Base-by-base conservation (phyloP, 2,329 filamentous ascomycete genomes). In the Zasmidium citrigriseum region DNA sequence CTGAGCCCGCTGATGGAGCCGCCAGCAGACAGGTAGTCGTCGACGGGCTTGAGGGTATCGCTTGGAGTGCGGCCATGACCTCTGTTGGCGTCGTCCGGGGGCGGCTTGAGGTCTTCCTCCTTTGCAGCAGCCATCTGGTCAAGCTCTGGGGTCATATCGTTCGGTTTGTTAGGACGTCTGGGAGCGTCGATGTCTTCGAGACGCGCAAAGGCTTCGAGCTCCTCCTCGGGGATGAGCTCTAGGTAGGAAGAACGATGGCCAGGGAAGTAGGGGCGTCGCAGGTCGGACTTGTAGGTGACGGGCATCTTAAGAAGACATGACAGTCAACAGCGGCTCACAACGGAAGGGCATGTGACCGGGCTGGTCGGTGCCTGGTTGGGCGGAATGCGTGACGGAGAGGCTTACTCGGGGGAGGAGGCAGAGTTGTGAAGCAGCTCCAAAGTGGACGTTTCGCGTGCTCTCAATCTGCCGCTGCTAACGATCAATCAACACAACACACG, bases 21-120 rank as follows among this genome's bases (percentile, higher is more conserved):
- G 16, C 60, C 64, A 38, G 66, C 68, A 7, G 84, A 67, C 29
- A 75, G 59, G 54, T 73, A 73, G 62, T 73, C 69, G 51, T 63
- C 55, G 21, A 44, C 55, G 38, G 60, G 57, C 44, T 64, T 64
- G 49, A 62, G 52, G 20, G 60, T 44, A 50, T 66, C 58, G 55
- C 60, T 63, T 46, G 52, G 45, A 45, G 54, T 55, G 21, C 54
- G 59, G 18, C 55, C 56, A 34, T 59, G 63, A 24, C 55, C 57
- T 20, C 56, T 53, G 47, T 16, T 51, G 5, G 41, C 21, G 5
- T 55, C 55, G 1, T 54, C 54, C 14, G 55, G 46, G 5, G 53
- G 61, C 22, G 61, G 59, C 60, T 66, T 68, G 14, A 64, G 48
- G 24, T 65, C 61, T 38, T 63, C 65, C 56, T 71, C 68, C 48